Evolutionary conservation across 306 rosid genomes (phyloP), one percentile per base, ranked within the genome.

Genomic region (Datisca glomerata): DNA sequence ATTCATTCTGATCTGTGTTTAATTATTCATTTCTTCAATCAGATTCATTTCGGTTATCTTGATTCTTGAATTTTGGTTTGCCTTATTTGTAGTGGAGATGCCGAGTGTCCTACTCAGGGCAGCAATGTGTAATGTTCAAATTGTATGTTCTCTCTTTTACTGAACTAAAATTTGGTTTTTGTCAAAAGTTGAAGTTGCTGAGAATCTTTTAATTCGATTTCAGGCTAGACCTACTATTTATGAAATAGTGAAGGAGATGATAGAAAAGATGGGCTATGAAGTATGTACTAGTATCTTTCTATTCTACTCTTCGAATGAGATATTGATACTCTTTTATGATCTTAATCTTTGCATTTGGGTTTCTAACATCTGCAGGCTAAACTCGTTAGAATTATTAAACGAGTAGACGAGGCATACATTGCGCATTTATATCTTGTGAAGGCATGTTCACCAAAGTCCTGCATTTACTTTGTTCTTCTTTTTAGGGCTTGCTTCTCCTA

Each of bases 151-250:
- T 35, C 41, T 44, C 15, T 31, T 14, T 31, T 31, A 8, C 36
- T 31, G 13, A 31, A 3, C n/a, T n/a, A n/a, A n/a, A n/a, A n/a
- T n/a, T 31, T 31, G 36, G 36, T 69, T 14, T 53, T 14, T 58
- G 41, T 55, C 36, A 18, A 40, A 28, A 23, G 8, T 25, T n/a
- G n/a, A n/a, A 13, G 13, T 32, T 51, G 19, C 20, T 57, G 29
- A 55, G 54, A 32, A 22, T 38, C 20, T 52, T 32, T 59, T 45
- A 12, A 51, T 43, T 15, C 56, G 55, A 44, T 64, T 40, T 50
- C 86, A 89, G 98, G 95, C 91, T 41, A 80, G 98, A 43, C 98
- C 98, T 57, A 89, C 98, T 12, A 62, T 89, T 58, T 89, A 89
- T 70, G 86, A 89, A 75, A 91, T 78, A 58, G 84, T 89, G 53